A percentile compares a stretch with the other conserved stretches of the same genome.
Evolutionary conservation across 768 basidiomycete species (phyloP).

Genomic region (Mycena kentingensis): DNA sequence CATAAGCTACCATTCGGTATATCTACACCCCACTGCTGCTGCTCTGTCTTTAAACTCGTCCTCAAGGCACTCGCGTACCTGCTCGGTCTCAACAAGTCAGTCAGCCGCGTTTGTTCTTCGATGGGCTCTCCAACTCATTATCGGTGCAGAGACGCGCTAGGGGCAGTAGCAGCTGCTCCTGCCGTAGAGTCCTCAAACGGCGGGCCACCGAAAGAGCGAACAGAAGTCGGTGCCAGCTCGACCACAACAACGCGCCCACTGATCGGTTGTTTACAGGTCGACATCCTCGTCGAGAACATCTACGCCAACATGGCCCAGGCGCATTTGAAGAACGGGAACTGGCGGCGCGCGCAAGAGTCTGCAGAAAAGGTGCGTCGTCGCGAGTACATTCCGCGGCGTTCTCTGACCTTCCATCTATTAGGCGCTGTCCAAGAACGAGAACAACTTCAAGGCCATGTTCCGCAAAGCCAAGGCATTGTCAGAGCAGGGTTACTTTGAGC

Average conservation of each 20-base stretch:
- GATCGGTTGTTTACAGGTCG: conserved; percentile 48
- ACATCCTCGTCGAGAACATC: conserved; percentile 76
- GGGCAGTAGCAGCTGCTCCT: not conserved
- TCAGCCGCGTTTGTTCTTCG: conserved; percentile 3
- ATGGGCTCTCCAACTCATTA: conserved; percentile 1
- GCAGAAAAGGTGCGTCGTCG: conserved; percentile 65
- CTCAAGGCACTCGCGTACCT: conserved; percentile 70
- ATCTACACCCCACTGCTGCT: conserved; percentile 10
- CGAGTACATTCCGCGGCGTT: not conserved
- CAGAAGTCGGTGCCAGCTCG: conserved; percentile 51
- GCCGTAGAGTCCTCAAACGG: conserved; percentile 27
- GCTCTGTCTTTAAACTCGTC: not conserved
- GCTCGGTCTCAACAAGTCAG: conserved; percentile 77
- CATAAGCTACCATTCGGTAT: conserved; percentile 71
- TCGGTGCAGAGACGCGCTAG: conserved; percentile 50
- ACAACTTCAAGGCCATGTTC: conserved; percentile 79
- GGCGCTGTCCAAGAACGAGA: conserved; percentile 74
- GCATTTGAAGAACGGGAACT: conserved; percentile 78
- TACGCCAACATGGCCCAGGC: conserved; percentile 87
- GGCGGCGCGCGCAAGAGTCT: conserved; percentile 77
- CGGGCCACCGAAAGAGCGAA: conserved; percentile 54
- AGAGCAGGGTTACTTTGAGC: conserved; percentile 76
- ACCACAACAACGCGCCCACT: not conserved
- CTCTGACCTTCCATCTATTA: conserved; percentile 30
- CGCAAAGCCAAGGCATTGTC: conserved; percentile 80